Evolutionary conservation across 345 rosid species (phyloP).

Genomic region (Acer negundo): DNA sequence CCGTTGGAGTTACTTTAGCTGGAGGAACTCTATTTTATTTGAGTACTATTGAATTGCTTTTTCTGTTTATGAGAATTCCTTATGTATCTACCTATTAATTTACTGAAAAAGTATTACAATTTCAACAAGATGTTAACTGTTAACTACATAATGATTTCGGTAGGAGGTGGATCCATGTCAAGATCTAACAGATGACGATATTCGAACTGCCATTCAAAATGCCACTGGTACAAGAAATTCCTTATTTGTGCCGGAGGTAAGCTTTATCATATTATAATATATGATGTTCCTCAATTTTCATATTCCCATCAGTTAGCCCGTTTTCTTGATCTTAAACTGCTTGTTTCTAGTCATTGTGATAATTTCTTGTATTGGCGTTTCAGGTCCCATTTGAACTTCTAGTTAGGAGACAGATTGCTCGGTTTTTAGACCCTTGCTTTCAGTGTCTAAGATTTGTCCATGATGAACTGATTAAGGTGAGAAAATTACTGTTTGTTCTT

Average conservation of each 20-base stretch:
- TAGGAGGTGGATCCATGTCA: slow-evolving; percentile 79
- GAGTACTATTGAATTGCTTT: background rate
- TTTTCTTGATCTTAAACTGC: slow-evolving; percentile 7
- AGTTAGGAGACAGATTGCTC: slow-evolving; percentile 63
- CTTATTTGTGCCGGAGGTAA: slow-evolving; percentile 69
- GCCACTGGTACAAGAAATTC: slow-evolving; percentile 60
- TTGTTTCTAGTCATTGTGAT: slow-evolving; percentile 1
- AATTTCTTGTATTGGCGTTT: slow-evolving; percentile 16
- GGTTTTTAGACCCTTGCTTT: slow-evolving; percentile 64
- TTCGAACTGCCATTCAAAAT: slow-evolving; percentile 63
- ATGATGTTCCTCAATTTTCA: background rate
- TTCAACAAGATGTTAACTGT: background rate
- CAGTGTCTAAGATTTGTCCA: slow-evolving; percentile 65
- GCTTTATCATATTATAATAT: slow-evolving; percentile 18
- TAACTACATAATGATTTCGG: slow-evolving; percentile 11
- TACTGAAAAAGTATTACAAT: background rate
- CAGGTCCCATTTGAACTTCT: slow-evolving; percentile 79
- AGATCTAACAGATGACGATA: slow-evolving; percentile 62
- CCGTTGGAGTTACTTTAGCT: background rate
- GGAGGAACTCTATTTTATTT: background rate
- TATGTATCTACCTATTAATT: background rate
- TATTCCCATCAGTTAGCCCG: slow-evolving; percentile 9
- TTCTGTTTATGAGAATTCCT: background rate
- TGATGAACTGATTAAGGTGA: slow-evolving; percentile 70
- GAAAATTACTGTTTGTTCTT: slow-evolving; percentile 6